phyloP scores from a whole-genome alignment of 495 filamentous ascomycete genomes.

The Barbatosphaeria neglecta region DNA sequence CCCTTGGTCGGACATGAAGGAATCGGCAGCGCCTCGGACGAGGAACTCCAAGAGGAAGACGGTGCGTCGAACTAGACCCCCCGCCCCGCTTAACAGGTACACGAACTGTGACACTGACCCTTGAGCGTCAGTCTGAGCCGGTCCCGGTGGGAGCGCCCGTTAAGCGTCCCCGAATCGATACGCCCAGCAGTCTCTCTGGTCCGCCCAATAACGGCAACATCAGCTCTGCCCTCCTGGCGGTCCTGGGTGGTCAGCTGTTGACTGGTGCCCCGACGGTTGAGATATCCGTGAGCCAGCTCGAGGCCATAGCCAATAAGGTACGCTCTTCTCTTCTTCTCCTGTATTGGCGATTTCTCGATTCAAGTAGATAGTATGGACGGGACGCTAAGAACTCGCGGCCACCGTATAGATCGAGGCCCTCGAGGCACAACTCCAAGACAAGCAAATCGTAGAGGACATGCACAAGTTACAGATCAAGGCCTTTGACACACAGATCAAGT shows the following conservation, averaged over 20 bases:
- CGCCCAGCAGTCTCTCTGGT: neutral
- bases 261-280: slow-evolving; percentile 3
- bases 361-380: neutral
- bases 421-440: slow-evolving; percentile 12
- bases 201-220: neutral
- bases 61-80: neutral
- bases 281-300: slow-evolving; percentile 22
- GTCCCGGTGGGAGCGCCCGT: neutral
- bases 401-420: slow-evolving; percentile 21
- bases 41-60: slow-evolving; percentile 18
- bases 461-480: slow-evolving; percentile 16
- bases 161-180: neutral
- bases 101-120: neutral
- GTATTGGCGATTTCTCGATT: no score
- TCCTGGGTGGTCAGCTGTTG: slow-evolving; percentile 6
- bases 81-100: neutral
- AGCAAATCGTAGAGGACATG: slow-evolving; percentile 9
- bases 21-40: slow-evolving; percentile 3
- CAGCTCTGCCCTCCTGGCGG: slow-evolving; percentile 7
- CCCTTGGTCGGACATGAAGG: neutral
- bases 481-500: slow-evolving; percentile 18
- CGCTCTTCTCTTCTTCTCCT: slow-evolving; percentile 2
- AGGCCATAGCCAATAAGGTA: slow-evolving; percentile 21
- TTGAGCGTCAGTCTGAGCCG: neutral
- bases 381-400: neutral